phyloP scores from a whole-genome alignment of 2,329 filamentous ascomycete species.

The Alternaria ethzedia region DNA sequence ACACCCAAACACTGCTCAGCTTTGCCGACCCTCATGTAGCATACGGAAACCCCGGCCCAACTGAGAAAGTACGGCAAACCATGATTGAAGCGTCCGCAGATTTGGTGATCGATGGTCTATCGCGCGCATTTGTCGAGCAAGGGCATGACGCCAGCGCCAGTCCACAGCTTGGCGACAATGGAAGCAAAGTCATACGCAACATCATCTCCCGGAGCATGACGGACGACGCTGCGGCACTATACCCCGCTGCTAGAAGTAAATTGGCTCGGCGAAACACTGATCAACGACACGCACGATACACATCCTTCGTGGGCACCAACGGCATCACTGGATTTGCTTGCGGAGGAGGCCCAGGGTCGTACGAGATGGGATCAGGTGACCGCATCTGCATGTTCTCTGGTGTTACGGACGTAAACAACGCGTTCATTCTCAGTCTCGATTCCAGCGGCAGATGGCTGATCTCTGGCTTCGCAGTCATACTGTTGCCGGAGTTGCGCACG shows the following conservation, averaged over 20 bases:
- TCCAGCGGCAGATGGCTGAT: conserved; percentile 12
- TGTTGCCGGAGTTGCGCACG: conserved; percentile 8
- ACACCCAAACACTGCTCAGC: background rate
- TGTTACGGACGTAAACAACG: conserved; percentile 11
- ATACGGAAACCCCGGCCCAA: conserved; percentile 5
- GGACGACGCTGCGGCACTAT: background rate
- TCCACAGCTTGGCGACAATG: background rate
- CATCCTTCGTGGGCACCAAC: conserved; percentile 17
- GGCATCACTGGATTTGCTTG: conserved; percentile 14
- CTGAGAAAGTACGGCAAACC: conserved; percentile 9
- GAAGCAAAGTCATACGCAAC: conserved; percentile 4
- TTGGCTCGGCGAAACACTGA: conserved; percentile 5
- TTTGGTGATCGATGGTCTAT: conserved; percentile 4
- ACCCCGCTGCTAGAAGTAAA: background rate
- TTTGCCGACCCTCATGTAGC: conserved; percentile 13
- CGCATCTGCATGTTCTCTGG: conserved; percentile 17
- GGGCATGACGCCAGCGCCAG: background rate
- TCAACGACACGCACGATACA: conserved; percentile 6
- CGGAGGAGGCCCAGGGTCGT: conserved; percentile 3
- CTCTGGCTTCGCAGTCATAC: conserved; percentile 12
- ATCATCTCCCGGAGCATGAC: conserved; percentile 7
- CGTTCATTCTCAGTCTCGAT: conserved; percentile 6
- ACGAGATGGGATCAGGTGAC: conserved; percentile 6
- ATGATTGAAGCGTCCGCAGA: conserved; percentile 13
- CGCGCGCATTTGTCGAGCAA: background rate